A percentile compares a stretch with the other conserved stretches of the same genome.
phyloP scores from a whole-genome alignment of 169 alveolate genomes.

The Cryptosporidium tyzzeri region DNA sequence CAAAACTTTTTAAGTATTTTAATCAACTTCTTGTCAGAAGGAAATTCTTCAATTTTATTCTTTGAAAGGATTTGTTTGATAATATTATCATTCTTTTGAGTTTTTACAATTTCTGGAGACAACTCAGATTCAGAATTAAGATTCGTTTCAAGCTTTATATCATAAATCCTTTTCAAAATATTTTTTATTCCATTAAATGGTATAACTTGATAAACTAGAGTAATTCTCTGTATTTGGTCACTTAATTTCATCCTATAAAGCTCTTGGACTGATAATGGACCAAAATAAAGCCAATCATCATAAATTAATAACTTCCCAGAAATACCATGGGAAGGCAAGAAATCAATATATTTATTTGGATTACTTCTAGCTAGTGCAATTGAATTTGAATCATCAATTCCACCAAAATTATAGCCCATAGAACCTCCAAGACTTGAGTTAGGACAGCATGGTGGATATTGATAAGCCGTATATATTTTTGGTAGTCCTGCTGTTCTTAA shows the following conservation, averaged over 20 bases:
- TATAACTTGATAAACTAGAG: constrained; percentile 67
- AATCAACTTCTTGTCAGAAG: constrained; percentile 46
- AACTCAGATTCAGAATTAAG: neutral
- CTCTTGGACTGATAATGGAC: constrained; percentile 61
- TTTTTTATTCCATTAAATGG: constrained; percentile 64
- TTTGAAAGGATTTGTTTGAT: neutral
- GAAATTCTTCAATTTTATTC: neutral
- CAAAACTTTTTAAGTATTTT: constrained; percentile 23
- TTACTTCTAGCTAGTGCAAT: neutral
- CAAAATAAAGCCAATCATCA: constrained; percentile 63
- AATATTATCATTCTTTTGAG: neutral
- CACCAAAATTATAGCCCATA: constrained; percentile 56
- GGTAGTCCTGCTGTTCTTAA: constrained; percentile 67
- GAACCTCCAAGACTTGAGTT: constrained; percentile 66
- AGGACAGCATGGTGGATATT: constrained; percentile 70
- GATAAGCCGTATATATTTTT: constrained; percentile 73
- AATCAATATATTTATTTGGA: neutral
- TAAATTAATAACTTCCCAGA: constrained; percentile 44
- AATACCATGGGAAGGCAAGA: constrained; percentile 51
- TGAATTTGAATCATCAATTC: constrained; percentile 38
- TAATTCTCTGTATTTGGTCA: constrained; percentile 67
- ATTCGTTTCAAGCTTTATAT: neutral
- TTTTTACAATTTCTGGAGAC: neutral
- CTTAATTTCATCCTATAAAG: constrained; percentile 38
- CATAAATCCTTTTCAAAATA: constrained; percentile 30